Conservation (phyloP, 331 rosid genomes). For the Malus hybrid region DNA sequence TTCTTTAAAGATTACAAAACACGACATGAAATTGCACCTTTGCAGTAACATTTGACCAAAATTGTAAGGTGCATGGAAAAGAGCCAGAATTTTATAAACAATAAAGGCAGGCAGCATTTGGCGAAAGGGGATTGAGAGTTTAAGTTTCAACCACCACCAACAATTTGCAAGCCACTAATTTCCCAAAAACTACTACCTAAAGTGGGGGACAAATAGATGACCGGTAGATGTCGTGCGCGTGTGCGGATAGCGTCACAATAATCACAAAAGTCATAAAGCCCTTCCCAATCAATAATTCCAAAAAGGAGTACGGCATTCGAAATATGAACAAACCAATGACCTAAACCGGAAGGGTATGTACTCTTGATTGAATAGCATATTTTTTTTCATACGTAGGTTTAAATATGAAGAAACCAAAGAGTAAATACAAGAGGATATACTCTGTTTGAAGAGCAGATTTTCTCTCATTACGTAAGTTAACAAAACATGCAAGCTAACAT, state of each 20-base stretch:
- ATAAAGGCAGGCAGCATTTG: background rate
- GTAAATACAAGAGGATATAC: no score
- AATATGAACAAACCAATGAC: no score
- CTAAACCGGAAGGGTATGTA: no score
- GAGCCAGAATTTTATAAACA: background rate
- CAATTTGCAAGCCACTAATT: conserved; percentile 15
- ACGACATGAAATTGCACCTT: conserved; percentile 2
- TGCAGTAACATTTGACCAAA: conserved; percentile 43
- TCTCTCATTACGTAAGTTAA: no score
- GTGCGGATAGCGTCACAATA: conserved; percentile 15
- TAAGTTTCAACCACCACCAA: conserved; percentile 23
- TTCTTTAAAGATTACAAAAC: background rate
- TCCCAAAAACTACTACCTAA: conserved; percentile 13
- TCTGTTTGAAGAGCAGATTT: no score
- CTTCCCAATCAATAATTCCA: background rate
- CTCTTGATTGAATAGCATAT: no score
- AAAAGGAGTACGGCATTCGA: no score
- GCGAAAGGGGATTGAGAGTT: background rate
- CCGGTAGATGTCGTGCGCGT: background rate
- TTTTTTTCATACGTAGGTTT: no score
- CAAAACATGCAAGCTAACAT: no score
- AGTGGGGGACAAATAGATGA: conserved; percentile 32
- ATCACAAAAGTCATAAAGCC: conserved; percentile 1
- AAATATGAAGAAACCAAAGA: no score
- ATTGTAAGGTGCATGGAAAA: background rate